Evolutionary conservation across 768 basidiomycete genomes (phyloP), one percentile per base, ranked within the genome.

Genomic region (Chalciporus chontae): DNA sequence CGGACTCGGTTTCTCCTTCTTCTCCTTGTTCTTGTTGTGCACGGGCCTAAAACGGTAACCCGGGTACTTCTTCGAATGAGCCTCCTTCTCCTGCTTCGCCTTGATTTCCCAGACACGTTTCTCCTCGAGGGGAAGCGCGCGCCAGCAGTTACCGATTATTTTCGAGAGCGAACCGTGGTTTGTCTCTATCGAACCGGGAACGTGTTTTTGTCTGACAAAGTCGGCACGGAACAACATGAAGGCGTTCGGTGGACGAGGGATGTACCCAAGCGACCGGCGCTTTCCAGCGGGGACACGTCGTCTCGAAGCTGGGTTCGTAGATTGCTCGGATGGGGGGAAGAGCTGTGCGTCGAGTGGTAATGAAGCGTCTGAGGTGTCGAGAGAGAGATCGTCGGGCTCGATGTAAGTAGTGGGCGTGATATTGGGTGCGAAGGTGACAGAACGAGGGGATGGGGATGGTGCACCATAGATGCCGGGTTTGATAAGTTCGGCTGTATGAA

Each of bases 31-130:
- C 69, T 75, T 75, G 63, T 75, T 75, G 61, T 71, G 70, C 1
- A 73, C 73, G 7, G 72, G 72, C 43, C 65, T 61, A 66, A 76
- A 78, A 29, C 73, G 71, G 42, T 77, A 90, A 54, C 87, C 77
- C 0, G 88, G 87, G 62, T 86, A 87, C 51, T 69, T 73, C 36
- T 72, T 72, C 47, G 85, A 80, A 69, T 90, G 87, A 26, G 81
- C 83, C 0, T 81, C 84, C 68, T 87, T 88, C 19, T 82, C 87
- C 39, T 80, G 76, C 61, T 85, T 85, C 0, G 88, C 88, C 47
- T 78, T 78, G 29, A 77, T 68, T 60, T 89, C 85, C 88, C 88
- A 90, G 15, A 80, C 71, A 4, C 75, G 76, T 60, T 85, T 87
- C 65, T 90, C 85, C 14, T 83, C 78, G 15, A 81, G 74, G 0